Evolutionary conservation across 495 filamentous ascomycete species (phyloP).

Genomic region (Halenospora varia): DNA sequence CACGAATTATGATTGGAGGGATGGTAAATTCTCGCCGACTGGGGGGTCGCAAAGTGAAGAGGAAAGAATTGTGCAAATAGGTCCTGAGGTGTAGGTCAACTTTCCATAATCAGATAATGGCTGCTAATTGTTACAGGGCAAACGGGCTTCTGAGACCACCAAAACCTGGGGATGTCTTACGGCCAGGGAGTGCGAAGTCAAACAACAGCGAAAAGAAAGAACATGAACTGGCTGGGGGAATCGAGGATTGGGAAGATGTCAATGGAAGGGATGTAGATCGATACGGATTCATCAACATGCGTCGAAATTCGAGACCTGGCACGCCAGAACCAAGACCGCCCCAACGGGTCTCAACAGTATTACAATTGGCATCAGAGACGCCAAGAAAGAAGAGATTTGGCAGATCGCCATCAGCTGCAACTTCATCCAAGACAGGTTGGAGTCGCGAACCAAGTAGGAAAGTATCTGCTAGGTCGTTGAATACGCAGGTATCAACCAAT

Average conservation of each 20-base stretch:
- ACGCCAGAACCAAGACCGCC: conserved; percentile 46
- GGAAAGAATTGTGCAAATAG: conserved; percentile 2
- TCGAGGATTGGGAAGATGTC: conserved; percentile 94
- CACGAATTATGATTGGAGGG: conserved; percentile 52
- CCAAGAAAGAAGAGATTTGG: conserved; percentile 56
- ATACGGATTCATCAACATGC: conserved; percentile 83
- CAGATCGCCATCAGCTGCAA: conserved; percentile 41
- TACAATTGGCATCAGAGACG: conserved; percentile 59
- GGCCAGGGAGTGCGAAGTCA: conserved; percentile 20
- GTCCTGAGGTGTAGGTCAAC: conserved; percentile 5
- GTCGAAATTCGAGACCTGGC: conserved; percentile 16
- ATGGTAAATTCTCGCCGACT: conserved; percentile 37
- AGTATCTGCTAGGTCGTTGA: conserved; percentile 46
- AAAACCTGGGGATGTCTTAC: neutral
- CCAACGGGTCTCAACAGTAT: conserved; percentile 59
- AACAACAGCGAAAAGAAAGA: conserved; percentile 23
- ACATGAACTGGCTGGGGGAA: conserved; percentile 67
- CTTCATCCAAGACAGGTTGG: conserved; percentile 24
- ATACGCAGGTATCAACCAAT: conserved; percentile 44
- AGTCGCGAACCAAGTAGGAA: conserved; percentile 36
- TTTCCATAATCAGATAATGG: neutral
- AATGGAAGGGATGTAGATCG: conserved; percentile 82
- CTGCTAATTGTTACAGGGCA: conserved; percentile 11
- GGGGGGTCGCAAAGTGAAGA: conserved; percentile 4
- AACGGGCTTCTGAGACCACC: conserved; percentile 8